Base-by-base conservation (phyloP, 306 rosid species). In the Fagus sylvatica region DNA sequence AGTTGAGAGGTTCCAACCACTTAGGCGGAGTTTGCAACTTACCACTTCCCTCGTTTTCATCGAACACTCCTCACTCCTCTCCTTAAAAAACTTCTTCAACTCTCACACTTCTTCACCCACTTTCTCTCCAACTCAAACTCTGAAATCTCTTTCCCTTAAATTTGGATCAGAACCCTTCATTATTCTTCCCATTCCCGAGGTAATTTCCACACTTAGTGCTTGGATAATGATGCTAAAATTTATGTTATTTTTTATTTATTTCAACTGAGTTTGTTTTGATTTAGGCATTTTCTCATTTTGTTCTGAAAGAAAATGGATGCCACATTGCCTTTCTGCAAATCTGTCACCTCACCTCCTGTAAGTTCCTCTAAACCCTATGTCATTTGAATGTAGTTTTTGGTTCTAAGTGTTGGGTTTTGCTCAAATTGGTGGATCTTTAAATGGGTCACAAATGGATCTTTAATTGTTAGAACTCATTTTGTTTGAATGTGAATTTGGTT, bases 281-380 rank as follows among this genome's bases (percentile, higher is more conserved):
- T n/a, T 71, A 59, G 82, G 79, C 49, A 39, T 49, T 62, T 49
- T 7, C 11, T 55, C 42, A 41, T 69, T 30, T 57, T 11, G 40
- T 8, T 70, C 65, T 11, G 16, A 46, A 12, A 46, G 10, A 40
- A 78, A 76, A 90, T 90, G 98, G 97, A 90, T 9, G 86, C 88
- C 61, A 82, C 91, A 56, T 74, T 91, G 78, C 92, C 94, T 36
- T 51, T 87, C 8, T 92, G 96, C 91, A 90, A 85, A 74, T 85
- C 90, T 69, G 73, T 89, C 57, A 42, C 76, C 76, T 84, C 94
- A 15, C 85, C 88, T 76, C 75, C 87, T 71, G 91, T 94, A 72
- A 85, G 89, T 71, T 15, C 71, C 59, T 9, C 65, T 41, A 2
- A 57, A 17, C 15, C 33, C 56, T 30, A n/a, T 71, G 69, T 11